Evolutionary conservation across 2,329 filamentous ascomycete genomes (phyloP).

Genomic region (Rhinocladiella mackenziei): DNA sequence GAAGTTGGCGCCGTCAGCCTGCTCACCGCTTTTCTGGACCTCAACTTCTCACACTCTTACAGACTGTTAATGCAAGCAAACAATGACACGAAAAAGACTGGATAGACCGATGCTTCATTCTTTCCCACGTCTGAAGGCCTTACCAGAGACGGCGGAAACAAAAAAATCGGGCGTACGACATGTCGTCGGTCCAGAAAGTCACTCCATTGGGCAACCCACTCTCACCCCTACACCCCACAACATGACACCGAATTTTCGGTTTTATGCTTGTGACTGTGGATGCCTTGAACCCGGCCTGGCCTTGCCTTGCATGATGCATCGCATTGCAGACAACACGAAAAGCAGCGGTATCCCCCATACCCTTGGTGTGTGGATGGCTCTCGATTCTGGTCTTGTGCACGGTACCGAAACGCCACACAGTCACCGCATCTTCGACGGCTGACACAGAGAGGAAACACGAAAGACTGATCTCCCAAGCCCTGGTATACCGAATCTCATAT

Average conservation of each 20-base stretch:
- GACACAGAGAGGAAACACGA: constrained; percentile 9
- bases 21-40: constrained; percentile 25
- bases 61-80: background rate
- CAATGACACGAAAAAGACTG: background rate
- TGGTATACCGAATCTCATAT: background rate
- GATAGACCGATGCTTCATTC: constrained; percentile 5
- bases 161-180: background rate
- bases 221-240: constrained; percentile 7
- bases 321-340: constrained; percentile 5
- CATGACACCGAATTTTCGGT: constrained; percentile 21
- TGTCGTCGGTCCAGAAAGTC: no score
- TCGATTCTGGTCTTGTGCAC: constrained; percentile 5
- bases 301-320: constrained; percentile 16
- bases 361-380: no score
- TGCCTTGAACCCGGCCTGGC: background rate
- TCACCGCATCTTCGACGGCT: constrained; percentile 26
- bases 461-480: constrained; percentile 8
- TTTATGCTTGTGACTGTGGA: constrained; percentile 4
- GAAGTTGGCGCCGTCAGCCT: constrained; percentile 12
- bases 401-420: constrained; percentile 15
- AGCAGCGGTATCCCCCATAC: no score
- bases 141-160: background rate
- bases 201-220: background rate
- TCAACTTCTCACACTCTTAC: constrained; percentile 5
- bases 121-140: no score